Evolutionary conservation across 2,329 filamentous ascomycete genomes (phyloP).

Genomic region (Aspergillus fumigatiaffinis): DNA sequence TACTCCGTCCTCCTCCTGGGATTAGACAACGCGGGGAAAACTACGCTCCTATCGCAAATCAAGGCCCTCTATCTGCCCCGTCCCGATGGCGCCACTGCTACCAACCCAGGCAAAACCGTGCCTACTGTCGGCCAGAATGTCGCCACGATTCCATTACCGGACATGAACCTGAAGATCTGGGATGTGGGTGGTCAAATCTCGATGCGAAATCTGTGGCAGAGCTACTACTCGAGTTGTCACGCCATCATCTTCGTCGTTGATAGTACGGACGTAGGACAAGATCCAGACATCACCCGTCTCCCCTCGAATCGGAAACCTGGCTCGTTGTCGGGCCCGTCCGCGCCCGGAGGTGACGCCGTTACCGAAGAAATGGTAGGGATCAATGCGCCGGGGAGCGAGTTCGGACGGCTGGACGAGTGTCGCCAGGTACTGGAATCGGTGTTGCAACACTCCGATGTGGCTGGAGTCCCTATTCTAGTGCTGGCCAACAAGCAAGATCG

Average conservation of each 20-base stretch:
- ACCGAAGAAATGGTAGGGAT: conserved; percentile 34
- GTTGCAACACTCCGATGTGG: conserved; percentile 78
- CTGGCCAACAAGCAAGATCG: conserved; percentile 97
- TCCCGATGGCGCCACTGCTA: conserved; percentile 37
- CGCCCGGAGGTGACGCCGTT: conserved; percentile 19
- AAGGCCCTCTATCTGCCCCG: conserved; percentile 70
- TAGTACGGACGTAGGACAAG: conserved; percentile 79
- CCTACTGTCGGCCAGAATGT: conserved; percentile 98
- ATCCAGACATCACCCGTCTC: conserved; percentile 63
- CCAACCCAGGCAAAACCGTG: conserved; percentile 75
- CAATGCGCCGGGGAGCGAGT: conserved; percentile 33
- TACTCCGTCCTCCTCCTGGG: conserved; percentile 96
- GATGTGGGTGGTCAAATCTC: conserved; percentile 92
- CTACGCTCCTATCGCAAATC: conserved; percentile 94
- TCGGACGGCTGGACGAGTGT: conserved; percentile 75
- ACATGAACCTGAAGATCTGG: conserved; percentile 98
- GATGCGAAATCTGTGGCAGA: conserved; percentile 88
- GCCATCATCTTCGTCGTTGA: conserved; percentile 98
- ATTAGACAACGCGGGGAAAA: conserved; percentile 97
- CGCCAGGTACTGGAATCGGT: conserved; percentile 85
- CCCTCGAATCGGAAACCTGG: conserved; percentile 26
- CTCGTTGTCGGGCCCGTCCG: conserved; percentile 20
- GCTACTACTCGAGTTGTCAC: conserved; percentile 89
- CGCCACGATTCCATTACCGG: conserved; percentile 79
- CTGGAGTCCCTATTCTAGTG: conserved; percentile 86